phyloP scores from a whole-genome alignment of 768 basidiomycete species.

The Russula vinacea region DNA sequence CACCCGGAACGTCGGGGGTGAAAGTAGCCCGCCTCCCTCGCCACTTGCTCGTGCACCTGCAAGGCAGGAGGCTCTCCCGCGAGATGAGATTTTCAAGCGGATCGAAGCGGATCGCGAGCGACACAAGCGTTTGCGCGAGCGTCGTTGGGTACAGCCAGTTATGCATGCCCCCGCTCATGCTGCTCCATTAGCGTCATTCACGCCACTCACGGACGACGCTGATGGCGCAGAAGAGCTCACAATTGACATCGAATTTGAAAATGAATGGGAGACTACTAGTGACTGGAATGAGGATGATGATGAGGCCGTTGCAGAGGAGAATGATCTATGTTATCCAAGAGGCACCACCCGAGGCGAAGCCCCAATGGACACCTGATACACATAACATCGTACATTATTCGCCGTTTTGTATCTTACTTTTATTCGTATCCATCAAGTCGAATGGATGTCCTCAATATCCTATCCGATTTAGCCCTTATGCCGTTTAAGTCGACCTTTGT shows the following conservation, averaged over 20 bases:
- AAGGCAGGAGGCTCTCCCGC: constrained; percentile 34
- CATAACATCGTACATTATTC: constrained; percentile 17
- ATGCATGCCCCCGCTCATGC: constrained; percentile 47
- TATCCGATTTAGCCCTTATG: constrained; percentile 37
- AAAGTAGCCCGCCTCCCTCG: constrained; percentile 29
- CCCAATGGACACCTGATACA: constrained; percentile 43
- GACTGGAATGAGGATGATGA: constrained; percentile 91
- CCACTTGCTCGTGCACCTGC: constrained; percentile 29
- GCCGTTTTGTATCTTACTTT: constrained; percentile 24
- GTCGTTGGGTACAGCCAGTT: constrained; percentile 85
- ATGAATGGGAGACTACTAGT: constrained; percentile 86
- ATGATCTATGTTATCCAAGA: constrained; percentile 62
- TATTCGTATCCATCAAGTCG: constrained; percentile 8
- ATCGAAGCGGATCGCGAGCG: constrained; percentile 92
- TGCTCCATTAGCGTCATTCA: constrained; percentile 55
- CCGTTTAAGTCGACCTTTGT: constrained; percentile 49
- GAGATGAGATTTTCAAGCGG: constrained; percentile 72
- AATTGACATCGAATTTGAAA: constrained; percentile 82
- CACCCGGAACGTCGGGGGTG: constrained; percentile 40
- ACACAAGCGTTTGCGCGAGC: constrained; percentile 86
- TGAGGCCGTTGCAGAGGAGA: constrained; percentile 70
- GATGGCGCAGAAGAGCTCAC: constrained; percentile 59
- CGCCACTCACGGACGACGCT: constrained; percentile 51
- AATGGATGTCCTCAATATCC: constrained; percentile 1
- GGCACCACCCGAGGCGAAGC: constrained; percentile 36